Conservation (phyloP, 2,329 filamentous ascomycete species). For the Paecilomyces niveus region DNA sequence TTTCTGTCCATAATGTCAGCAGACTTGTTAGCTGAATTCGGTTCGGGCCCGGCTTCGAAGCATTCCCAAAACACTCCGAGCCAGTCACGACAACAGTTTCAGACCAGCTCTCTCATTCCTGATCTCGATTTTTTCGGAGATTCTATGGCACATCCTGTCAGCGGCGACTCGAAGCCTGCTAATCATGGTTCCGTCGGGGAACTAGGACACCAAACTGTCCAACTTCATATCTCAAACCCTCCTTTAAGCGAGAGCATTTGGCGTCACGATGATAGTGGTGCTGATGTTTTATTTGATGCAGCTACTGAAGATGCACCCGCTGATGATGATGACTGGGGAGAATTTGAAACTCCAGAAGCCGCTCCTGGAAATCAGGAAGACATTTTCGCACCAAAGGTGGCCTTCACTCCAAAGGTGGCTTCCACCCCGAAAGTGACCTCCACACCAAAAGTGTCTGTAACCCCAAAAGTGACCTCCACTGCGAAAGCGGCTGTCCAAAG, state of each 20-base stretch:
- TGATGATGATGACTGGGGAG: slow-evolving; percentile 37
- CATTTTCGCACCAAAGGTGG: slow-evolving; percentile 2
- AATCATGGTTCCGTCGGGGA: neutral
- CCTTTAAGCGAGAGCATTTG: neutral
- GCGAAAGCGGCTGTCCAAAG: neutral
- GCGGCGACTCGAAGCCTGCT: neutral
- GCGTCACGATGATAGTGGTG: slow-evolving; percentile 3
- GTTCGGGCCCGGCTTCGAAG: slow-evolving; percentile 14
- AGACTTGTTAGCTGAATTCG: slow-evolving; percentile 49
- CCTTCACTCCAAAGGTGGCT: neutral
- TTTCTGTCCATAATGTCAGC: slow-evolving; percentile 40
- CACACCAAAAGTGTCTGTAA: neutral
- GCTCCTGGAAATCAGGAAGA: slow-evolving; percentile 6
- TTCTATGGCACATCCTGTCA: neutral
- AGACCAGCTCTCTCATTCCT: neutral
- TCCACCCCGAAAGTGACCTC: neutral
- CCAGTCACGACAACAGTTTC: neutral
- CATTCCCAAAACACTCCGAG: slow-evolving; percentile 6
- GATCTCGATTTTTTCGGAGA: neutral
- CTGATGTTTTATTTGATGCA: slow-evolving; percentile 59
- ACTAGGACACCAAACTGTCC: neutral
- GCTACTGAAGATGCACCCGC: slow-evolving; percentile 19
- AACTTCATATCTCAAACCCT: neutral
- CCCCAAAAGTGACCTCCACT: neutral
- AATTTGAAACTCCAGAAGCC: slow-evolving; percentile 33